A percentile compares a stretch with the other conserved stretches of the same genome.
Evolutionary conservation across 257 asterid genomes (phyloP).

Genomic region (Scutellaria galericulata): DNA sequence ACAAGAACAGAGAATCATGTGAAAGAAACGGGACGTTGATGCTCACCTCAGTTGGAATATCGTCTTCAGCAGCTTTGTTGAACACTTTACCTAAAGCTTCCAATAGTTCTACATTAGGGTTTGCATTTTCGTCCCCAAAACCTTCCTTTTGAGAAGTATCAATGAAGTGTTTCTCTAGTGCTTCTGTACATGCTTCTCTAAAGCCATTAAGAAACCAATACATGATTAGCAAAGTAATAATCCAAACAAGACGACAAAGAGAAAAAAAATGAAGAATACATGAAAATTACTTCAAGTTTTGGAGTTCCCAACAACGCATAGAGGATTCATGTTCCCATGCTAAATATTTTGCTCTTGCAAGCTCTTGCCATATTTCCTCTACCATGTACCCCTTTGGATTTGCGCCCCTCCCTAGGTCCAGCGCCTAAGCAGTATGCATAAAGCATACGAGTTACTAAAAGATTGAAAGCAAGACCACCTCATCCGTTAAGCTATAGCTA

Average conservation of each 20-base stretch:
- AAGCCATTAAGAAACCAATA: constrained; percentile 30
- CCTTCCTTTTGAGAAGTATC: constrained; percentile 54
- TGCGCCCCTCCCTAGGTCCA: constrained; percentile 80
- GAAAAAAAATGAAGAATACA: background rate
- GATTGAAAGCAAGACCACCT: background rate
- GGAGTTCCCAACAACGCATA: constrained; percentile 73
- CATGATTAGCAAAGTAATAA: constrained; percentile 8
- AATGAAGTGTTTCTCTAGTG: constrained; percentile 64
- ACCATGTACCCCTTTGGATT: constrained; percentile 78
- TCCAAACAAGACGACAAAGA: constrained; percentile 7
- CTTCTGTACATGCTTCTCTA: constrained; percentile 75
- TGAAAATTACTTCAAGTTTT: constrained; percentile 60
- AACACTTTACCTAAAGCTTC: constrained; percentile 63
- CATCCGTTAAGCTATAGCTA: too few relatives aligned
- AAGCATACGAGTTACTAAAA: background rate
- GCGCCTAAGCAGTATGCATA: constrained; percentile 53
- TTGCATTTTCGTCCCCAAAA: constrained; percentile 49
- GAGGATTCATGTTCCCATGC: constrained; percentile 79
- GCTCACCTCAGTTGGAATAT: constrained; percentile 69
- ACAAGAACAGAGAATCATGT: background rate
- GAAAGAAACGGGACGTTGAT: constrained; percentile 3
- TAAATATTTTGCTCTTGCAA: constrained; percentile 82
- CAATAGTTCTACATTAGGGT: constrained; percentile 47
- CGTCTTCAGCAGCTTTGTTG: constrained; percentile 66
- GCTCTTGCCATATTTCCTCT: constrained; percentile 94